Evolutionary conservation across 139 green algal species (phyloP), one percentile per base, ranked within the genome.

Genomic region (Chlorella vulgaris): DNA sequence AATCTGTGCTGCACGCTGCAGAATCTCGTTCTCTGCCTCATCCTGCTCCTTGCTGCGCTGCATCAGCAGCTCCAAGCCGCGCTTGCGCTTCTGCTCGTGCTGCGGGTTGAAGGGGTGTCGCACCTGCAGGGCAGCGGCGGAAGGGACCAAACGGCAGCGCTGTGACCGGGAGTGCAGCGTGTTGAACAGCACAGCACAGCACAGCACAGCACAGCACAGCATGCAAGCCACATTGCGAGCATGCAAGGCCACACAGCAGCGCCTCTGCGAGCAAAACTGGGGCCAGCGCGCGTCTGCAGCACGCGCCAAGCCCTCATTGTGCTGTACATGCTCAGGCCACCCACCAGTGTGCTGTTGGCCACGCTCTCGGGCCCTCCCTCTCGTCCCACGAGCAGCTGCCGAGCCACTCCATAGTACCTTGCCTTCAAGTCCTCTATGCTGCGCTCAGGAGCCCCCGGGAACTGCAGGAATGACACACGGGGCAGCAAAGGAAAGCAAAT

Each of bases 401-500:
- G 86, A 0, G 93, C 94, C 8, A 98, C 86, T 22, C 58, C 33
- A 78, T 96, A 98, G 84, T 98, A 98, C 43, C 94, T 88, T 55
- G 89, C 92, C 85, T 98, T 98, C 3, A 98, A 78, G 84, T 98
- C 95, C 71, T 98, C 95, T 38, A 96, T 58, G 55, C 38, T 90
- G 21, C 94, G 86, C 7, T 76, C 66, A 2, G 84, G 81, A 7
- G 84, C 88, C 31, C 80, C 71, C 15, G 87, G 84, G 28, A 92
- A 92, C 88, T 91, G 86, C 74, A 76, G 3, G 40, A 40, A 26
- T 7, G 60, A 33, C 42, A 71, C 26, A 19, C 33, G 36, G 47
- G 10, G 31, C 18, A 31, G 36, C 15, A 69, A 42, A 33, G 53
- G 33, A 31, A 53, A 38, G 38, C 15, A 33, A 26, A 31, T 36